These are phyloP conservation scores for Cystobasidium sp. DNA, from an alignment of 1,284 basidiomycete genomes.

Conservation along the genomic window DNA sequence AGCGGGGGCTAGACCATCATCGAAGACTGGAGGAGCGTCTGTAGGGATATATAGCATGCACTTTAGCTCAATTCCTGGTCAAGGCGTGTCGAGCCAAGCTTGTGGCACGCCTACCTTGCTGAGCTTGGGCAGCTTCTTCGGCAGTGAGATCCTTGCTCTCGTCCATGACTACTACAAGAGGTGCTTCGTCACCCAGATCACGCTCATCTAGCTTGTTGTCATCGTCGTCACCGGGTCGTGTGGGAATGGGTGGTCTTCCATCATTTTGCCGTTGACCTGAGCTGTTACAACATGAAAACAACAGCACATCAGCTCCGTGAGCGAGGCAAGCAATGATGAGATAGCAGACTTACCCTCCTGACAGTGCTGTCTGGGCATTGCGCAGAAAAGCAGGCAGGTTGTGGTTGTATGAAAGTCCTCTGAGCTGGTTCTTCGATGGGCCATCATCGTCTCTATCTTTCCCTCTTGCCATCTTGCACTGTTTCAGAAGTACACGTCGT, in stretches of 20 bases:
- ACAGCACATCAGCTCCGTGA: background rate
- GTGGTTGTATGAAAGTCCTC: conserved; percentile 36
- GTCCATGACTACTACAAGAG: conserved; percentile 80
- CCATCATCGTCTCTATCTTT: conserved; percentile 33
- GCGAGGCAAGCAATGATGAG: background rate
- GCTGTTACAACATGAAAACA: background rate
- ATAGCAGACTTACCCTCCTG: conserved; percentile 25
- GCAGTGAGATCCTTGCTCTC: conserved; percentile 79
- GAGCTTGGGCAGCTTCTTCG: conserved; percentile 74
- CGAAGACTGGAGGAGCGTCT: conserved; percentile 14
- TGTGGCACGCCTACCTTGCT: conserved; percentile 56
- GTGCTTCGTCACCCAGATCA: conserved; percentile 67
- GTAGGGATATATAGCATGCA: background rate
- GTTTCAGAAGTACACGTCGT: background rate
- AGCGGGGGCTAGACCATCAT: background rate
- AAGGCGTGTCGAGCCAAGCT: conserved; percentile 16
- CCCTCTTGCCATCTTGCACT: conserved; percentile 22
- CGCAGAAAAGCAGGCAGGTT: conserved; percentile 34
- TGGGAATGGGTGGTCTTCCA: conserved; percentile 53
- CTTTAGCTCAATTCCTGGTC: background rate
- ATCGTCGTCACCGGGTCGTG: conserved; percentile 71
- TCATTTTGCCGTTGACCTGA: background rate
- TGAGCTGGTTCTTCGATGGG: conserved; percentile 39
- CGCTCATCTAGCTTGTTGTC: conserved; percentile 68
- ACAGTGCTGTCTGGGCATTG: conserved; percentile 31